Percentiles rank a stretch among this genome's conserved stretches.
These are phyloP conservation scores for Irpex sp. DNA, from an alignment of 1,284 basidiomycete genomes.

Conservation along the genomic window DNA sequence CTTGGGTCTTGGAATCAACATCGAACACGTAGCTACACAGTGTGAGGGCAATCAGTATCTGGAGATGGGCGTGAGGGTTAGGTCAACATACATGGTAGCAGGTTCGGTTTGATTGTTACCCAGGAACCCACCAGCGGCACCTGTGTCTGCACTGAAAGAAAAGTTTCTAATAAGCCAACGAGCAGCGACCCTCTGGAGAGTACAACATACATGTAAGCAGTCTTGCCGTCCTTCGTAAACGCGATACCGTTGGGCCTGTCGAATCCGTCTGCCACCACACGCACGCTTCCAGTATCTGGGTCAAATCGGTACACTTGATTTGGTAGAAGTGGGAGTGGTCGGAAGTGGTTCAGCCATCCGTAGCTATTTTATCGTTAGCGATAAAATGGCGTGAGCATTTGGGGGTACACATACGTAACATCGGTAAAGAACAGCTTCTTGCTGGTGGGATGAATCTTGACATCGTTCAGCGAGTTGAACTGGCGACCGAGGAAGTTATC, in stretches of 20 bases:
- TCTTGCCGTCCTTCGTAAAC: conserved; percentile 59
- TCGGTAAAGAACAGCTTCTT: conserved; percentile 71
- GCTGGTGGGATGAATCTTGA: conserved; percentile 63
- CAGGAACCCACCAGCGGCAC: conserved; percentile 38
- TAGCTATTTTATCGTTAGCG: conserved; percentile 37
- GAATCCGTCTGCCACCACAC: conserved; percentile 68
- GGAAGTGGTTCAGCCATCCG: conserved; percentile 60
- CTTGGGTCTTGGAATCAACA: conserved; percentile 51
- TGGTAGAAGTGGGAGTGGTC: conserved; percentile 56
- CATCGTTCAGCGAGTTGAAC: conserved; percentile 79
- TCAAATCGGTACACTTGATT: conserved; percentile 74
- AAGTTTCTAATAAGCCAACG: not conserved
- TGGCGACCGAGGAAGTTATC: conserved; percentile 60
- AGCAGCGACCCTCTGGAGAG: too few relatives aligned
- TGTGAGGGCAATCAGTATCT: too few relatives aligned
- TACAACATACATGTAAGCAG: conserved; percentile 68
- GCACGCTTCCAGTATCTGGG: conserved; percentile 53
- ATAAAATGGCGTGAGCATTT: not conserved
- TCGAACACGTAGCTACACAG: conserved; percentile 72
- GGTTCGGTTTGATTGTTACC: conserved; percentile 60
- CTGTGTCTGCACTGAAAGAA: conserved; percentile 46
- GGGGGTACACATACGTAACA: conserved; percentile 40
- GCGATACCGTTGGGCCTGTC: conserved; percentile 61
- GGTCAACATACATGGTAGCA: conserved; percentile 62
- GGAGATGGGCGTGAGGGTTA: too few relatives aligned